Evolutionary conservation across 306 rosid genomes (phyloP).

Genomic region (Dryas drummondii): DNA sequence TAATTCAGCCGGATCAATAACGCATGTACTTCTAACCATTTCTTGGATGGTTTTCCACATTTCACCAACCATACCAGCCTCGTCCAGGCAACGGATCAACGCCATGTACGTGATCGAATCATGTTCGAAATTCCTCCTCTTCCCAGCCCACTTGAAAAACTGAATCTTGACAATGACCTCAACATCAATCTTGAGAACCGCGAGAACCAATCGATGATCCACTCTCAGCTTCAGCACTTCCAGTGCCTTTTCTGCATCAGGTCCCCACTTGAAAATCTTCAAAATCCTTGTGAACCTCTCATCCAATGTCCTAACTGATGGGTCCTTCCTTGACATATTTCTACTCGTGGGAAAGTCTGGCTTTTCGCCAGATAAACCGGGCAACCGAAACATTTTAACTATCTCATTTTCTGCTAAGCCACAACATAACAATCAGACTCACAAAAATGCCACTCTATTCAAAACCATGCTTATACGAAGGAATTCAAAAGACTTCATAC

Average conservation of each 20-base stretch:
- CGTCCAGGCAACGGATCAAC: constrained; percentile 67
- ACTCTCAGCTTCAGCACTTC: constrained; percentile 82
- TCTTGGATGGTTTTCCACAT: constrained; percentile 82
- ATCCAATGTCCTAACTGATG: constrained; percentile 61
- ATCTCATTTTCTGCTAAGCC: constrained; percentile 70
- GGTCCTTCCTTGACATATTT: constrained; percentile 41
- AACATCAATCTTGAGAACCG: constrained; percentile 73
- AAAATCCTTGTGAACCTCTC: constrained; percentile 85
- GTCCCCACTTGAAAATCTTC: constrained; percentile 94
- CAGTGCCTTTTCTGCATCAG: constrained; percentile 91
- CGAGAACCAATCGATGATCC: constrained; percentile 73
- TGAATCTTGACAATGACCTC: constrained; percentile 72
- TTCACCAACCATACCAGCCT: constrained; percentile 58
- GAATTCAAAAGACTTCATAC: too few species aligned
- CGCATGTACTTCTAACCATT: constrained; percentile 60
- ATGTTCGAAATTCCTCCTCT: constrained; percentile 66
- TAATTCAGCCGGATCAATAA: constrained; percentile 53
- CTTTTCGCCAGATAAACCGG: constrained; percentile 35
- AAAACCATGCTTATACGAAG: not conserved
- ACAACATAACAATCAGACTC: constrained; percentile 33
- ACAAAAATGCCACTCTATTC: not conserved
- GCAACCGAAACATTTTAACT: constrained; percentile 68
- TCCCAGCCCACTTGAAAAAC: constrained; percentile 90
- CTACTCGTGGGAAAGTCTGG: constrained; percentile 33
- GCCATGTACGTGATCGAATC: constrained; percentile 72